Percentiles rank a stretch among this genome's conserved stretches.
Conservation (phyloP, 2,329 filamentous ascomycete genomes). For the Chaetomium sp. region DNA sequence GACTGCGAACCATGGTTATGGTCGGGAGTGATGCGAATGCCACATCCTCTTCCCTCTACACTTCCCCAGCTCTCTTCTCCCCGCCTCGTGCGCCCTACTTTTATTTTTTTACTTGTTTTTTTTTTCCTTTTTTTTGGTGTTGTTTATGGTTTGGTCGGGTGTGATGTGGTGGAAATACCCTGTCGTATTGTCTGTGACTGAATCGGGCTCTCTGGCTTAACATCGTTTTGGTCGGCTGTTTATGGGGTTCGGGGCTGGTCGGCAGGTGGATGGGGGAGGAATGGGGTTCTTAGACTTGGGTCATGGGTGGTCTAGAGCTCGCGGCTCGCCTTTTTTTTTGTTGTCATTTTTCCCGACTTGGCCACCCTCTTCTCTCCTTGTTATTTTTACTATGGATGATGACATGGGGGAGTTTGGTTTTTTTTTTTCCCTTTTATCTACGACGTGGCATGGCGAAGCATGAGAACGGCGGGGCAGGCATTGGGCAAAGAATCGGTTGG, state of each 20-base stretch:
- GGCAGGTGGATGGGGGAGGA: background rate
- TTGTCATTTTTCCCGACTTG: too few species aligned
- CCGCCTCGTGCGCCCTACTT: background rate
- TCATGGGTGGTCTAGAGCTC: background rate
- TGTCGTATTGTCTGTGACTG: background rate
- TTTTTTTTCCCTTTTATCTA: background rate
- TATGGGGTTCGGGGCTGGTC: background rate
- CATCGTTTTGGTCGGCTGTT: background rate
- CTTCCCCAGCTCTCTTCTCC: background rate
- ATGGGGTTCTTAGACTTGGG: too few species aligned
- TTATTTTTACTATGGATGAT: constrained; percentile 2
- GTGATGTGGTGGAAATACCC: constrained; percentile 10
- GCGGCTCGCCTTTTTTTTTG: background rate
- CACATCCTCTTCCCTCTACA: too few species aligned
- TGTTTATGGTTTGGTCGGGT: background rate
- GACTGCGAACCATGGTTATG: background rate
- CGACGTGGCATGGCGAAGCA: constrained; percentile 4
- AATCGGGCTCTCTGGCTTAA: background rate
- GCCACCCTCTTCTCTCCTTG: background rate
- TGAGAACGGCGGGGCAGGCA: background rate
- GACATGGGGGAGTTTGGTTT: background rate
- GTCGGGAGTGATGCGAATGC: background rate
- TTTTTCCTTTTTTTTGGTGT: background rate
- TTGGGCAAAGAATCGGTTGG: background rate
- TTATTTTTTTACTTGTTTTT: background rate